These are phyloP conservation scores for Arabidopsis lyrata DNA, from an alignment of 441 rosid genomes.

Conservation along the genomic window DNA sequence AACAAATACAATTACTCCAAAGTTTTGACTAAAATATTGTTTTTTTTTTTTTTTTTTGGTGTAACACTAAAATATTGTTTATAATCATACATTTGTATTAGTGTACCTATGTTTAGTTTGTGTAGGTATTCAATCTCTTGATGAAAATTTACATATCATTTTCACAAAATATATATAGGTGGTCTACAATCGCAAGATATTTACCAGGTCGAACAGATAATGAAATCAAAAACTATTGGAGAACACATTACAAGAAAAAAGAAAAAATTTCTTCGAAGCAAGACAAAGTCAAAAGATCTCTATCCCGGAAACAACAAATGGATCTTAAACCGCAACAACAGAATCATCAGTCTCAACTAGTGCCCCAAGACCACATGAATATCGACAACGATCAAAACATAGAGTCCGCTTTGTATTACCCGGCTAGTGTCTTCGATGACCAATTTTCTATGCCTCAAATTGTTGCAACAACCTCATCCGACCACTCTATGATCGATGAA, in stretches of 20 bases:
- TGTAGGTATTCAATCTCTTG: conserved; percentile 61
- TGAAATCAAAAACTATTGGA: conserved; percentile 97
- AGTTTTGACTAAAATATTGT: neutral
- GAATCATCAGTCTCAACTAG: conserved; percentile 17
- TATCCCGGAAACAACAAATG: conserved; percentile 37
- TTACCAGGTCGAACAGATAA: conserved; percentile 95
- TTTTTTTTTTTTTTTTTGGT: too few species aligned
- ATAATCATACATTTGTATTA: neutral
- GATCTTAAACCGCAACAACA: conserved; percentile 35
- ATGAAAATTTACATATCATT: conserved; percentile 64
- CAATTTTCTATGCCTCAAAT: conserved; percentile 44
- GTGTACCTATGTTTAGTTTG: conserved; percentile 47
- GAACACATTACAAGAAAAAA: conserved; percentile 91
- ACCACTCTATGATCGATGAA: conserved; percentile 47
- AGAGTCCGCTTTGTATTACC: conserved; percentile 28
- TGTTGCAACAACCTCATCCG: conserved; percentile 44
- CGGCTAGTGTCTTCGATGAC: conserved; percentile 26
- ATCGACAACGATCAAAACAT: conserved; percentile 27
- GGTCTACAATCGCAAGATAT: conserved; percentile 51
- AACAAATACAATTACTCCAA: neutral
- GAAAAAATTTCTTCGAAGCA: conserved; percentile 49
- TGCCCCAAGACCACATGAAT: conserved; percentile 33
- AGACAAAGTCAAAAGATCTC: conserved; percentile 50
- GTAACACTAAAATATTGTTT: neutral
- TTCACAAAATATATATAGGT: conserved; percentile 52